Evolutionary conservation across 331 rosid genomes (phyloP).

Genomic region (Quercus phellos): DNA sequence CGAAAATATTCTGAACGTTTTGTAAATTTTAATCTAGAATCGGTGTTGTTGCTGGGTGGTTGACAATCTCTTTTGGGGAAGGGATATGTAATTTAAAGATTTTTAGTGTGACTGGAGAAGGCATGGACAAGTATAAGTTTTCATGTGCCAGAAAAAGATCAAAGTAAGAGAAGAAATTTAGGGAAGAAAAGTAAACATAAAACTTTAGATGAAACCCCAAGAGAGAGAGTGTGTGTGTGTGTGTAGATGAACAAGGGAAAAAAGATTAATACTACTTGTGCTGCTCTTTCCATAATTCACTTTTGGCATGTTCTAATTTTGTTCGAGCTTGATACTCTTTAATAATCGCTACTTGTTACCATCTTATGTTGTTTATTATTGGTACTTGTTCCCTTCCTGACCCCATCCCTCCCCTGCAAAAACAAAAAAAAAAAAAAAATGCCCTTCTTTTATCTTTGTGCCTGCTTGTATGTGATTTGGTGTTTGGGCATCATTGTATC

Average conservation of each 20-base stretch:
- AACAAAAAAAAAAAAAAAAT: too few species aligned
- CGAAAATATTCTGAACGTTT: not conserved
- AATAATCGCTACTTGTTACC: not conserved
- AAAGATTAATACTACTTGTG: not conserved
- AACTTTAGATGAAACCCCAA: not conserved
- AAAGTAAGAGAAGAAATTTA: not conserved
- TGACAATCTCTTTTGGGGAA: not conserved
- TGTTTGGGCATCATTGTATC: conserved; percentile 23
- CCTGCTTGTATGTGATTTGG: conserved; percentile 17
- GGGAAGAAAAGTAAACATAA: not conserved
- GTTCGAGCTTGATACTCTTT: not conserved
- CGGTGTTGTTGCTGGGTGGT: not conserved
- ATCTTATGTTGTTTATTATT: not conserved
- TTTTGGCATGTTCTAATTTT: not conserved
- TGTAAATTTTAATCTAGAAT: not conserved
- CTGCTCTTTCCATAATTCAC: not conserved
- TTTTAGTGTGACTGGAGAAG: not conserved
- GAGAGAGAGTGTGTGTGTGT: not conserved
- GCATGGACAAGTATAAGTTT: not conserved
- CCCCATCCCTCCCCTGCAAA: not conserved
- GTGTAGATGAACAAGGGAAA: not conserved
- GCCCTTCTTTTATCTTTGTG: too few species aligned
- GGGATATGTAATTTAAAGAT: not conserved
- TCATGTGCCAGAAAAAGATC: not conserved
- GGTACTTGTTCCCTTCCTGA: not conserved